A percentile compares a stretch with the other conserved stretches of the same genome.
Conservation (phyloP, 306 rosid genomes). For the Fragaria vesca region DNA sequence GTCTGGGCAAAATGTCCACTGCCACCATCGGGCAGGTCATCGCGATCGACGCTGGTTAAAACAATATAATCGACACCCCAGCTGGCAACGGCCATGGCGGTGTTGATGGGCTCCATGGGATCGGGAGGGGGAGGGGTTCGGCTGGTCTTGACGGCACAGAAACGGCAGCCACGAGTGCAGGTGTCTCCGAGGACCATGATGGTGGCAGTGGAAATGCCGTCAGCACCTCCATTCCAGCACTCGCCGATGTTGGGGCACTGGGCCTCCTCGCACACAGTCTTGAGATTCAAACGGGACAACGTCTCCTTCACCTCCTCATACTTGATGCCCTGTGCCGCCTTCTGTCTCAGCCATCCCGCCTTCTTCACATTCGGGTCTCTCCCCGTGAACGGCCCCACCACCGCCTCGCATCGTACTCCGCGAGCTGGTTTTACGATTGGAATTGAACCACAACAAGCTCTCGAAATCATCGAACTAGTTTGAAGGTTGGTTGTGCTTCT, state of each 20-base stretch:
- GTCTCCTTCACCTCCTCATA: constrained; percentile 57
- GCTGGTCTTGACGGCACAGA: constrained; percentile 96
- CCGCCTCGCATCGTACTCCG: constrained; percentile 12
- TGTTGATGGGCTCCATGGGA: constrained; percentile 85
- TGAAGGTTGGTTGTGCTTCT: not conserved
- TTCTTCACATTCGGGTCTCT: constrained; percentile 76
- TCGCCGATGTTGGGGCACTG: constrained; percentile 98
- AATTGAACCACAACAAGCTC: not conserved
- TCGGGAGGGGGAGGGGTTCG: constrained; percentile 90
- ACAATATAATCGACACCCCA: constrained; percentile 62
- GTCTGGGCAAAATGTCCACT: constrained; percentile 94
- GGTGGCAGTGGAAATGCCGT: constrained; percentile 92
- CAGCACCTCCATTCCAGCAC: constrained; percentile 99
- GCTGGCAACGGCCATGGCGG: constrained; percentile 82
- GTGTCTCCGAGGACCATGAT: constrained; percentile 98
- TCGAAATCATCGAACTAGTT: not conserved
- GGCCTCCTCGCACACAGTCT: constrained; percentile 93
- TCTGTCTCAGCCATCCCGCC: constrained; percentile 85
- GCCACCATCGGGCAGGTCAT: constrained; percentile 98
- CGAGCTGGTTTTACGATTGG: not conserved
- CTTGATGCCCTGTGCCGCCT: constrained; percentile 74
- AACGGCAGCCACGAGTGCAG: constrained; percentile 93
- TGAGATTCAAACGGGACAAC: constrained; percentile 67
- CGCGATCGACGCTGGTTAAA: constrained; percentile 79
- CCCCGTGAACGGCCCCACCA: constrained; percentile 69